phyloP scores from a whole-genome alignment of 2,329 filamentous ascomycete genomes.

The Aspergillus uvarum region DNA sequence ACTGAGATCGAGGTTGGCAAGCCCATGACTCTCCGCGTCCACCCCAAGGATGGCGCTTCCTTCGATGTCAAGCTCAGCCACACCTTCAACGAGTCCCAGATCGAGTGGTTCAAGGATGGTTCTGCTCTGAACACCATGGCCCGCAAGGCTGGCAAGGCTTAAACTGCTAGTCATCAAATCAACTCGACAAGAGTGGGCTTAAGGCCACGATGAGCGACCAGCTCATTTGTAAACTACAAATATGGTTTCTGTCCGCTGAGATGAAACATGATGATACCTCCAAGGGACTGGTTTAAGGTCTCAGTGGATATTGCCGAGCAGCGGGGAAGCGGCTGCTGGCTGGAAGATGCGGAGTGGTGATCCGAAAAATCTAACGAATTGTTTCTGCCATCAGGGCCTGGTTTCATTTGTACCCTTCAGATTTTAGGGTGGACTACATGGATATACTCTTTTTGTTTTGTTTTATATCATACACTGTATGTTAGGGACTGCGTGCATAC shows the following conservation, averaged over 20 bases:
- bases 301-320: constrained; percentile 13
- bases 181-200: constrained; percentile 1
- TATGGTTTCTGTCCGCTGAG: constrained; percentile 20
- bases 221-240: constrained; percentile 25
- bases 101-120: constrained; percentile 99
- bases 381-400: constrained; percentile 29
- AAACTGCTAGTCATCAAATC: constrained; percentile 19
- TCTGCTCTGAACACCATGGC: constrained; percentile 98
- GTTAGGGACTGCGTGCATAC: constrained; percentile 41
- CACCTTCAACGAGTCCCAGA: constrained; percentile 97
- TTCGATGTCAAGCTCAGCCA: constrained; percentile 85
- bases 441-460: constrained; percentile 40
- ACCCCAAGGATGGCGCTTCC: constrained; percentile 79
- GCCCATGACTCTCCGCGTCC: constrained; percentile 86
- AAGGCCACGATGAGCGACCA: constrained; percentile 5
- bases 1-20: constrained; percentile 90
- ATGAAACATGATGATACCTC: constrained; percentile 13
- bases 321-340: constrained; percentile 19
- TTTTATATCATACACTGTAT: constrained; percentile 35
- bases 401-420: constrained; percentile 25
- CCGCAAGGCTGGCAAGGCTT: constrained; percentile 53
- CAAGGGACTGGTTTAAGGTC: neutral
- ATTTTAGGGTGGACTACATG: constrained; percentile 39
- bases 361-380: constrained; percentile 37
- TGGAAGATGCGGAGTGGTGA: constrained; percentile 34